These are phyloP conservation scores for Flammula alnicola DNA, from an alignment of 1,284 basidiomycete genomes.

Conservation along the genomic window DNA sequence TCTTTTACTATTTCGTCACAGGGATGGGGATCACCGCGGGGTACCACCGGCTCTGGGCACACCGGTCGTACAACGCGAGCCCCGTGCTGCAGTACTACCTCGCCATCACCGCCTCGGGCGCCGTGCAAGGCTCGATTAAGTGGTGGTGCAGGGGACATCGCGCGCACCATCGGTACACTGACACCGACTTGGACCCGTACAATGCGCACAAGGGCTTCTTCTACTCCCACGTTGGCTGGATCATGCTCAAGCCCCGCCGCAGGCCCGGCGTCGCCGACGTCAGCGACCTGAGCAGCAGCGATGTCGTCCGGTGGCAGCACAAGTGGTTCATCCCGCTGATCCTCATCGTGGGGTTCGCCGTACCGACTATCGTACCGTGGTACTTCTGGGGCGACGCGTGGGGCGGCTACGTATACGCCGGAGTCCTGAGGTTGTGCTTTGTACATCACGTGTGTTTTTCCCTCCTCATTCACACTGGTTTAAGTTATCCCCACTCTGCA, in stretches of 20 bases:
- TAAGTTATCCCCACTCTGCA: too few species aligned
- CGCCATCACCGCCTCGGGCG: constrained; percentile 80
- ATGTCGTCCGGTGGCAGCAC: constrained; percentile 88
- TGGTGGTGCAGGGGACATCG: constrained; percentile 96
- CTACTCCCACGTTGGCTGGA: constrained; percentile 91
- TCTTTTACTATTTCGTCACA: constrained; percentile 86
- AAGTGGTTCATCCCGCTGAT: constrained; percentile 77
- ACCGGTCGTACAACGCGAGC: constrained; percentile 88
- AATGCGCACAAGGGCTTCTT: constrained; percentile 84
- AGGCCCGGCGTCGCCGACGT: constrained; percentile 90
- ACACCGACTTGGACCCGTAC: constrained; percentile 95
- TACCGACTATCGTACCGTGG: constrained; percentile 82
- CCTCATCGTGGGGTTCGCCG: constrained; percentile 70
- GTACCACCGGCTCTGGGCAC: constrained; percentile 93
- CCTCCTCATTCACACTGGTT: not conserved
- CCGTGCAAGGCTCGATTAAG: constrained; percentile 89
- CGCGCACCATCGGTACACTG: constrained; percentile 93
- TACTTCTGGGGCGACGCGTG: constrained; percentile 85
- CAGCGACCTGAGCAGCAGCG: constrained; percentile 79
- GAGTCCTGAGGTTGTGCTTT: constrained; percentile 78
- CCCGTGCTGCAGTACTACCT: constrained; percentile 79
- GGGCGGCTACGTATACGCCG: constrained; percentile 89
- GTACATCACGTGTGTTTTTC: constrained; percentile 81
- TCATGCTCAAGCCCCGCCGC: constrained; percentile 87
- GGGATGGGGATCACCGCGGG: constrained; percentile 83